Conservation (phyloP, 2,329 filamentous ascomycete genomes). For the Hypoxylon sp. region DNA sequence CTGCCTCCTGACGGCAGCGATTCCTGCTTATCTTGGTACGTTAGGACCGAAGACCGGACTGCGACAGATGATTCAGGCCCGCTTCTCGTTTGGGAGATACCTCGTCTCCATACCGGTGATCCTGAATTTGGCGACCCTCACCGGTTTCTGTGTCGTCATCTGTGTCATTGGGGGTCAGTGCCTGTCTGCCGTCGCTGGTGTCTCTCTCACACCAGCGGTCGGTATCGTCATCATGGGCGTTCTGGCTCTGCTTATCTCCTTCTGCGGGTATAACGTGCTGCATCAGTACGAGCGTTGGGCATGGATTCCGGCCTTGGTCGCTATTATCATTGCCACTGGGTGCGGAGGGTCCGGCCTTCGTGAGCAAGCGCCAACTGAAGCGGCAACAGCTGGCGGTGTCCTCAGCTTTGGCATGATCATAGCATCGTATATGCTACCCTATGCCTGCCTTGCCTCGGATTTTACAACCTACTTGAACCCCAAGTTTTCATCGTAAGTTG, state of each 20-base stretch:
- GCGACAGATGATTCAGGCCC: conserved; percentile 73
- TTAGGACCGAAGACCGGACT: conserved; percentile 72
- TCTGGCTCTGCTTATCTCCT: conserved; percentile 69
- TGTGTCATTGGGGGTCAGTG: conserved; percentile 71
- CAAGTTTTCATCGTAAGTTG: conserved; percentile 61
- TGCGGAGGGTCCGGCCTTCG: conserved; percentile 63
- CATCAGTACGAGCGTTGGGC: conserved; percentile 70
- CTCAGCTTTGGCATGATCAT: conserved; percentile 71
- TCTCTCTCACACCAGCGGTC: conserved; percentile 62
- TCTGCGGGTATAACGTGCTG: conserved; percentile 69
- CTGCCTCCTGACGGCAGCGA: conserved; percentile 63
- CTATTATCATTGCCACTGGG: conserved; percentile 66
- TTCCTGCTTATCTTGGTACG: conserved; percentile 68
- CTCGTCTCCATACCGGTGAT: conserved; percentile 69
- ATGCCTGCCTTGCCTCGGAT: conserved; percentile 68
- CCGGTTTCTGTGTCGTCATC: conserved; percentile 72
- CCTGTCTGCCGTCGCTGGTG: conserved; percentile 64
- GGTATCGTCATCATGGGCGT: conserved; percentile 72
- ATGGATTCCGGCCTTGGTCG: conserved; percentile 66
- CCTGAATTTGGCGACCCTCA: conserved; percentile 71
- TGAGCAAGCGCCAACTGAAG: conserved; percentile 59
- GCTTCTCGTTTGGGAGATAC: conserved; percentile 72
- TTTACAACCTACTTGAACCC: conserved; percentile 72
- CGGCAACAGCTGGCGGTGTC: conserved; percentile 60
- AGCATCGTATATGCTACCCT: conserved; percentile 73